Evolutionary conservation across 1,139 yeast species (phyloP).

Genomic region (Saccharomyces pastorianus): DNA sequence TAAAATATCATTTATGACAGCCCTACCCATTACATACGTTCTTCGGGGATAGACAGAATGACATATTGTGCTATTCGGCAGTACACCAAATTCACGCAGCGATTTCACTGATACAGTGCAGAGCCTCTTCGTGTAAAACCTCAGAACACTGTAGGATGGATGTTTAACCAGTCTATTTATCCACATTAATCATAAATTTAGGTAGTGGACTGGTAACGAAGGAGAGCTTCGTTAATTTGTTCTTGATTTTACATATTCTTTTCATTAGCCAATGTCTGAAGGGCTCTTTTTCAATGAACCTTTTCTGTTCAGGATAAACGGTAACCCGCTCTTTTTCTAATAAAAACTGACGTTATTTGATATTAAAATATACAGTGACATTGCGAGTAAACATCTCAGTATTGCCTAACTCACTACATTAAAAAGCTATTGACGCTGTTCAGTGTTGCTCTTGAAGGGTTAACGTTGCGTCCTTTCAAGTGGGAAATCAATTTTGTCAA

Average conservation of each 20-base stretch:
- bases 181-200: background rate
- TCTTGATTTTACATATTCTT: background rate
- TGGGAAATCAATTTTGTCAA: constrained; percentile 44
- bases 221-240: background rate
- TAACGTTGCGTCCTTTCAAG: constrained; percentile 34
- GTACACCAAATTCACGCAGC: background rate
- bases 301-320: background rate
- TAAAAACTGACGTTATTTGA: background rate
- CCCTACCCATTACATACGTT: background rate
- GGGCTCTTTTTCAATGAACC: background rate
- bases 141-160: background rate
- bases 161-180: background rate
- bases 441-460: constrained; percentile 71
- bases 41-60: background rate
- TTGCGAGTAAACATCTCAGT: background rate
- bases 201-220: background rate
- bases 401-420: constrained; percentile 24
- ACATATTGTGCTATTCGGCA: background rate
- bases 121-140: background rate
- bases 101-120: background rate
- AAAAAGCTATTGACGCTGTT: constrained; percentile 52
- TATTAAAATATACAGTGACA: background rate
- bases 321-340: background rate
- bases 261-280: background rate
- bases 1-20: background rate